A percentile compares a stretch with the other conserved stretches of the same genome.
Evolutionary conservation across 371 early-diverging fungal species (phyloP).

Genomic region (Dichotomocladium elegans): DNA sequence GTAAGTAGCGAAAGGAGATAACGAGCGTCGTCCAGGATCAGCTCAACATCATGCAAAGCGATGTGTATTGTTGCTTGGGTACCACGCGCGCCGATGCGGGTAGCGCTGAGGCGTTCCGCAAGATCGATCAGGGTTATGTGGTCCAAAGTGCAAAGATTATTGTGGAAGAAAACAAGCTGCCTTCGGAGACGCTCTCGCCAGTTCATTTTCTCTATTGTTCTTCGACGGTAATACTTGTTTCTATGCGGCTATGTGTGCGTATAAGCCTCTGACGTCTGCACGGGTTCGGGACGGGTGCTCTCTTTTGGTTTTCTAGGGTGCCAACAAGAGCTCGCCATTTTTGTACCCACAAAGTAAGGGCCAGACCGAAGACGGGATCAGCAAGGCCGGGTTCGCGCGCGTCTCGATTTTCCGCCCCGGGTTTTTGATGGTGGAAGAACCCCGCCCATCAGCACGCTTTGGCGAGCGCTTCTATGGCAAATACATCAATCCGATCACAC

Average conservation of each 20-base stretch:
- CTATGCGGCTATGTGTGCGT: background rate
- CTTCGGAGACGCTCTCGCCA: conserved; percentile 14
- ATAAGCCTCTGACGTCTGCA: no score
- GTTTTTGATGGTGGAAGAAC: conserved; percentile 46
- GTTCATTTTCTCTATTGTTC: conserved; percentile 70
- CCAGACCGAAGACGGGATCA: conserved; percentile 64
- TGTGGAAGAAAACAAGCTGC: conserved; percentile 53
- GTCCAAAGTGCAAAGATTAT: conserved; percentile 60
- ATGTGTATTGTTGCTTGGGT: conserved; percentile 66
- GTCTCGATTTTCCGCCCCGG: conserved; percentile 67
- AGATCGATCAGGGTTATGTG: conserved; percentile 75
- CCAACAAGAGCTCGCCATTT: conserved; percentile 58
- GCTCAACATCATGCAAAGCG: conserved; percentile 17
- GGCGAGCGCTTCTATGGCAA: conserved; percentile 12
- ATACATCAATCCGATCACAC: conserved; percentile 12
- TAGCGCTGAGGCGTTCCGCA: conserved; percentile 57
- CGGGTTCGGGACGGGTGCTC: no score
- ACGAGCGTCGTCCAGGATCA: background rate
- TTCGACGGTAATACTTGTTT: conserved; percentile 23
- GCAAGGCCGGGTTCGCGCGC: conserved; percentile 57
- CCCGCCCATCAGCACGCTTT: conserved; percentile 15
- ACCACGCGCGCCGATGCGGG: conserved; percentile 70
- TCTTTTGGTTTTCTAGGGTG: conserved; percentile 22
- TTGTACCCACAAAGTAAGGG: conserved; percentile 75
- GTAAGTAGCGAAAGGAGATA: conserved; percentile 22